Evolutionary conservation across 805 yeast genomes (phyloP).

Genomic region (Ascoidea asiatica): DNA sequence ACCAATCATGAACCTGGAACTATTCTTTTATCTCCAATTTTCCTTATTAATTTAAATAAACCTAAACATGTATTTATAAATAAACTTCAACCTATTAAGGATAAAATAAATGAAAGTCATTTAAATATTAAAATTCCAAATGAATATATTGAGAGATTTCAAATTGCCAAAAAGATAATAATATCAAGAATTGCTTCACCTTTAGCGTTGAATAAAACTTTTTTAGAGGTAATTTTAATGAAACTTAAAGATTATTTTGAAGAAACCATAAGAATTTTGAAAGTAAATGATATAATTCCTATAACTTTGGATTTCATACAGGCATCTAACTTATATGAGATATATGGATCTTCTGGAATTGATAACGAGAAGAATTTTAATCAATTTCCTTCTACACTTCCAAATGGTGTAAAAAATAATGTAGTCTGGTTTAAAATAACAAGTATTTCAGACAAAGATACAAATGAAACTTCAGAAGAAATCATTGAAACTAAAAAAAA

Average conservation of each 20-base stretch:
- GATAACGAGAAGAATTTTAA: not conserved
- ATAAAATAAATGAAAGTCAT: slow-evolving; percentile 13
- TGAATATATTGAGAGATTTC: slow-evolving; percentile 8
- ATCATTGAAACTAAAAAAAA: too few species aligned
- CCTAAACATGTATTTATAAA: slow-evolving; percentile 15
- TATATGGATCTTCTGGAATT: slow-evolving; percentile 4
- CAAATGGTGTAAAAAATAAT: slow-evolving; percentile 51
- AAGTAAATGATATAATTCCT: slow-evolving; percentile 58
- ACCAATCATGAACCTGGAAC: slow-evolving; percentile 24
- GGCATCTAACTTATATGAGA: slow-evolving; percentile 36
- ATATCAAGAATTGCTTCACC: slow-evolving; percentile 61
- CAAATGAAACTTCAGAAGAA: not conserved
- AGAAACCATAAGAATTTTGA: slow-evolving; percentile 39
- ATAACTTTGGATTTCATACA: slow-evolving; percentile 60
- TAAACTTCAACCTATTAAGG: slow-evolving; percentile 3
- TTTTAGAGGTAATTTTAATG: slow-evolving; percentile 46
- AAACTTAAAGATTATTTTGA: slow-evolving; percentile 55
- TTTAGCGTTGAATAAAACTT: slow-evolving; percentile 46
- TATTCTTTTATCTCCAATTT: slow-evolving; percentile 51
- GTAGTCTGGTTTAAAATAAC: slow-evolving; percentile 79
- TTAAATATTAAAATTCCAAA: slow-evolving; percentile 12
- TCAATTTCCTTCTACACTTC: slow-evolving; percentile 25
- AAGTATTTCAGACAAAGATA: slow-evolving; percentile 29
- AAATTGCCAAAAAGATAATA: slow-evolving; percentile 47
- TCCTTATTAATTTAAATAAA: slow-evolving; percentile 33